Percentiles rank a stretch among this genome's conserved stretches.
These are phyloP conservation scores for Pochonia chlamydosporia DNA, from an alignment of 2,329 filamentous ascomycete species.

Conservation along the genomic window DNA sequence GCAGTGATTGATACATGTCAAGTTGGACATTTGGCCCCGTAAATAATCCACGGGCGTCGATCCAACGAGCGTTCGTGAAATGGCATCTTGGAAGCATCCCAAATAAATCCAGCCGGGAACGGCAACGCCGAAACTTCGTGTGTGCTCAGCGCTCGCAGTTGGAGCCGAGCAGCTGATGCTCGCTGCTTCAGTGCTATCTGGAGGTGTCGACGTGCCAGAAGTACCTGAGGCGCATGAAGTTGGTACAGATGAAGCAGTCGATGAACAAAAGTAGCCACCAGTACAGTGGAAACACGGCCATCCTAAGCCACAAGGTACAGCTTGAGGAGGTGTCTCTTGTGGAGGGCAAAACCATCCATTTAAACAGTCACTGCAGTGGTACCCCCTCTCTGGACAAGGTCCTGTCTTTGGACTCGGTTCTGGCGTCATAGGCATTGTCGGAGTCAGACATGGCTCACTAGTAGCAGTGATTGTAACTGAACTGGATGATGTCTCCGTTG, in stretches of 20 bases:
- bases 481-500: not conserved
- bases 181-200: not conserved
- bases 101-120: constrained; percentile 20
- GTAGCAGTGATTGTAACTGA: not conserved
- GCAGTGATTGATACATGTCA: constrained; percentile 44
- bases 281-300: constrained; percentile 26
- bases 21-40: constrained; percentile 38
- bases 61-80: constrained; percentile 15
- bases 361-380: constrained; percentile 22
- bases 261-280: constrained; percentile 21
- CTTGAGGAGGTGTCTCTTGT: constrained; percentile 23
- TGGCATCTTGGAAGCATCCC: constrained; percentile 25
- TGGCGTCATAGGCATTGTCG: not conserved
- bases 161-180: not conserved
- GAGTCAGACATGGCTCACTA: not conserved
- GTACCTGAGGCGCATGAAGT: not conserved
- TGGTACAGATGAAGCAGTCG: not conserved
- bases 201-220: not conserved
- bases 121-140: not conserved
- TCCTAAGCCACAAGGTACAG: constrained; percentile 21
- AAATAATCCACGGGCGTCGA: constrained; percentile 19
- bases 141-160: not conserved
- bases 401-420: constrained; percentile 1
- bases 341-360: constrained; percentile 27
- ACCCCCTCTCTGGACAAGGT: constrained; percentile 20